Evolutionary conservation across 306 rosid species (phyloP).

Genomic region (Cyclanthera cordifolia): DNA sequence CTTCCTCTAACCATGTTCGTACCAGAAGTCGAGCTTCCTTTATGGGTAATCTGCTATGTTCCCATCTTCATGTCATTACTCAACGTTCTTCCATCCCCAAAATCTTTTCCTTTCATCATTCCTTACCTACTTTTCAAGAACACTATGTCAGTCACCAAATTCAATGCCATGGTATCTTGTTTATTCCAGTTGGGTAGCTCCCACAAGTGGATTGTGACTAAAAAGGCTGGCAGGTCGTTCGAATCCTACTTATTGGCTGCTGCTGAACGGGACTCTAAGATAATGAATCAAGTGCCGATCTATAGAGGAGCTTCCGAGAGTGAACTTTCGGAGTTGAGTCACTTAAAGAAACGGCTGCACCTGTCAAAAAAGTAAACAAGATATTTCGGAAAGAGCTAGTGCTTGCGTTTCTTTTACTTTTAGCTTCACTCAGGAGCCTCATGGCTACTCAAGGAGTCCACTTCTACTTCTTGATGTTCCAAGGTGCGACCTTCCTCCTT

Average conservation of each 20-base stretch:
- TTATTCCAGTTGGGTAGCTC: constrained; percentile 91
- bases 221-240: constrained; percentile 85
- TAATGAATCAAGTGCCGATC: constrained; percentile 41
- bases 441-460: constrained; percentile 91
- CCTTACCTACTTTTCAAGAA: constrained; percentile 91
- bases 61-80: constrained; percentile 84
- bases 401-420: constrained; percentile 75
- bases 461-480: constrained; percentile 88
- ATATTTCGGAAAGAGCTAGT: constrained; percentile 73
- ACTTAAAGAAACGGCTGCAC: constrained; percentile 32
- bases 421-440: constrained; percentile 77
- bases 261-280: constrained; percentile 52
- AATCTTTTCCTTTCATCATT: constrained; percentile 81
- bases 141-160: constrained; percentile 95
- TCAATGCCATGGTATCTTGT: constrained; percentile 93
- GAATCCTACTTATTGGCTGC: constrained; percentile 72
- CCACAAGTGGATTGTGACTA: constrained; percentile 87
- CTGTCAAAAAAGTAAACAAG: constrained; percentile 55
- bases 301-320: constrained; percentile 64
- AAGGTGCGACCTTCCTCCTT: constrained; percentile 86
- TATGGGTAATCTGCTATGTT: constrained; percentile 85
- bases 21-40: constrained; percentile 92
- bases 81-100: constrained; percentile 84
- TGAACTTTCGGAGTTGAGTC: constrained; percentile 46
- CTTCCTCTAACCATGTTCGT: constrained; percentile 94